A percentile compares a stretch with the other conserved stretches of the same genome.
phyloP scores from a whole-genome alignment of 1,284 basidiomycete genomes.

The Cystobasidium pallidum region DNA sequence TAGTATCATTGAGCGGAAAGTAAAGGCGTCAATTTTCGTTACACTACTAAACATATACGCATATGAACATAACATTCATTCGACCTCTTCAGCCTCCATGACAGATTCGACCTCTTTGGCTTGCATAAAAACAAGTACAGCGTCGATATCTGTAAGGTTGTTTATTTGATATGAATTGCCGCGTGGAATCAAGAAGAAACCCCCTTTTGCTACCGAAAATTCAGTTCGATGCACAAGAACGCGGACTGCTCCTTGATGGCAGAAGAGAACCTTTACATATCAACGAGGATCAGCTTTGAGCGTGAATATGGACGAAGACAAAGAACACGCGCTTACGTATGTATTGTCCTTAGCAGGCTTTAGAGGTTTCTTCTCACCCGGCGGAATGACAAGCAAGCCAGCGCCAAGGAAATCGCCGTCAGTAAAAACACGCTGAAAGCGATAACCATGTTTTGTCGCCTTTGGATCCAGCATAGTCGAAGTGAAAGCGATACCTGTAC shows the following conservation, averaged over 20 bases:
- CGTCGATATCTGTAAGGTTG: slow-evolving; percentile 79
- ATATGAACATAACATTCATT: not conserved
- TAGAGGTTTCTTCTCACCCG: slow-evolving; percentile 74
- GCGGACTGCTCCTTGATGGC: slow-evolving; percentile 82
- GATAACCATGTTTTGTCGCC: slow-evolving; percentile 65
- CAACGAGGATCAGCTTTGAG: slow-evolving; percentile 8
- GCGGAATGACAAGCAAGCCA: slow-evolving; percentile 81
- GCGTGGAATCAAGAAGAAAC: slow-evolving; percentile 86
- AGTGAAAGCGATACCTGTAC: slow-evolving; percentile 72
- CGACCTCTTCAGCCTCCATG: slow-evolving; percentile 20
- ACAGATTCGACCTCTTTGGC: slow-evolving; percentile 68
- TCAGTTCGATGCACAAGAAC: slow-evolving; percentile 78
- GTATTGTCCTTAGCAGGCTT: slow-evolving; percentile 93
- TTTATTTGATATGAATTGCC: slow-evolving; percentile 89
- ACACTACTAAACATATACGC: too few species aligned
- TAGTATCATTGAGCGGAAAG: too few species aligned
- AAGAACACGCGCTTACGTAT: slow-evolving; percentile 69
- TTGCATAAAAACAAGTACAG: slow-evolving; percentile 88
- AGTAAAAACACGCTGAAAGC: slow-evolving; percentile 92
- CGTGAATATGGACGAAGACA: not conserved
- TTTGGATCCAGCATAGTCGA: slow-evolving; percentile 55
- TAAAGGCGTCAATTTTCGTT: too few species aligned
- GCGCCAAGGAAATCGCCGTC: slow-evolving; percentile 88
- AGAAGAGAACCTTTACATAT: slow-evolving; percentile 75
- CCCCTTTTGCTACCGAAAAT: slow-evolving; percentile 77